Conservation (phyloP, 2,329 filamentous ascomycete species). For the Botrytis pseudocinerea region DNA sequence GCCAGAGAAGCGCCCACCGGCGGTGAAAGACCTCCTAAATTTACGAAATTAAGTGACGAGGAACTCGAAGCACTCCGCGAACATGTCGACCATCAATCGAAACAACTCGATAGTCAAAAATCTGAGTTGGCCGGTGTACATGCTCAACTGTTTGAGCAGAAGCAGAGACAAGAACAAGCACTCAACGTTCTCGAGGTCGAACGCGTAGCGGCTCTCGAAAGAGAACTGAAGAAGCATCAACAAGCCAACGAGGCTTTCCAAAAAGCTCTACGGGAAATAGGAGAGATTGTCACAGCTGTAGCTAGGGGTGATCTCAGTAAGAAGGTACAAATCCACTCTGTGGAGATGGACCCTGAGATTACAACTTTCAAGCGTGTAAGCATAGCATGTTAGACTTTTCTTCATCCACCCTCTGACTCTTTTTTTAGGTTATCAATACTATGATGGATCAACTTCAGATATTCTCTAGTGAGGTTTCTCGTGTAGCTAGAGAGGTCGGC, state of each 20-base stretch:
- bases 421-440: slow-evolving; percentile 69
- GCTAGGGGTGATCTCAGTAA: slow-evolving; percentile 94
- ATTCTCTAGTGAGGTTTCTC: slow-evolving; percentile 94
- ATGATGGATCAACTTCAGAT: slow-evolving; percentile 99
- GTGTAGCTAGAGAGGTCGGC: slow-evolving; percentile 91
- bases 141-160: slow-evolving; percentile 81
- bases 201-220: slow-evolving; percentile 85
- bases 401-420: neutral
- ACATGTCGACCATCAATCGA: slow-evolving; percentile 90
- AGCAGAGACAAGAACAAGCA: slow-evolving; percentile 78
- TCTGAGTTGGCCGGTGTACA: slow-evolving; percentile 84
- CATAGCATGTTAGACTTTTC: neutral
- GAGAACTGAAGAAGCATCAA: slow-evolving; percentile 94
- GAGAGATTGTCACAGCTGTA: slow-evolving; percentile 94
- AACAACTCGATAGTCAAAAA: slow-evolving; percentile 86
- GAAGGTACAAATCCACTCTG: slow-evolving; percentile 91
- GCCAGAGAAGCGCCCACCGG: slow-evolving; percentile 36
- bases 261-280: slow-evolving; percentile 93
- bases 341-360: slow-evolving; percentile 98
- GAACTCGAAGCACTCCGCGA: slow-evolving; percentile 84
- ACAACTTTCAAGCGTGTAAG: slow-evolving; percentile 90
- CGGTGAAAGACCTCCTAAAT: slow-evolving; percentile 37
- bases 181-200: slow-evolving; percentile 81
- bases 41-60: slow-evolving; percentile 65
- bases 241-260: slow-evolving; percentile 99